phyloP scores from a whole-genome alignment of 345 rosid genomes.

The Camelina laxa region DNA sequence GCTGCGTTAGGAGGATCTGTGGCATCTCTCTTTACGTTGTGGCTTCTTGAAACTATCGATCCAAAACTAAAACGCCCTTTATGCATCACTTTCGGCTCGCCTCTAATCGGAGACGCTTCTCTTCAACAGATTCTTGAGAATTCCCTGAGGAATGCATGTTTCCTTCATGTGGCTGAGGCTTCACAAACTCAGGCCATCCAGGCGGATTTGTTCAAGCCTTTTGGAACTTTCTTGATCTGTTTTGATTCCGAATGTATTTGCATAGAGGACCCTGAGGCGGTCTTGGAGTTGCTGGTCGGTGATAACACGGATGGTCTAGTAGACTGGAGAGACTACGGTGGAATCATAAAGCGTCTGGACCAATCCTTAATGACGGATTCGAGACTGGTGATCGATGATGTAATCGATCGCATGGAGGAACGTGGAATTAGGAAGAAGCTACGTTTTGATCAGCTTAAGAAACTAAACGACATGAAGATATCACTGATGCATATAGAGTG shows the following conservation, averaged over 20 bases:
- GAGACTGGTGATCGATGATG: background rate
- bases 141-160: constrained; percentile 55
- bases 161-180: constrained; percentile 52
- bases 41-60: constrained; percentile 54
- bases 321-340: constrained; percentile 29
- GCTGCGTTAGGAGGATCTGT: constrained; percentile 65
- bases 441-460: constrained; percentile 38
- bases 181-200: background rate
- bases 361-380: background rate
- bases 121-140: constrained; percentile 48
- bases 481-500: constrained; percentile 57
- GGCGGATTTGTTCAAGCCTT: constrained; percentile 45
- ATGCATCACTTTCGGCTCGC: constrained; percentile 78
- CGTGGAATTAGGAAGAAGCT: constrained; percentile 35
- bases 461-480: constrained; percentile 50
- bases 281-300: constrained; percentile 34
- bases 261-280: constrained; percentile 54
- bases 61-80: constrained; percentile 44
- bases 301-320: background rate
- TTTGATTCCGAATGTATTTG: constrained; percentile 48
- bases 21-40: constrained; percentile 72
- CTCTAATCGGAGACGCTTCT: constrained; percentile 52
- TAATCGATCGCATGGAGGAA: constrained; percentile 39
- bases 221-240: constrained; percentile 62
- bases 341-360: constrained; percentile 15